Evolutionary conservation across 805 yeast species (phyloP).

Genomic region (Suhomyces prunicola): DNA sequence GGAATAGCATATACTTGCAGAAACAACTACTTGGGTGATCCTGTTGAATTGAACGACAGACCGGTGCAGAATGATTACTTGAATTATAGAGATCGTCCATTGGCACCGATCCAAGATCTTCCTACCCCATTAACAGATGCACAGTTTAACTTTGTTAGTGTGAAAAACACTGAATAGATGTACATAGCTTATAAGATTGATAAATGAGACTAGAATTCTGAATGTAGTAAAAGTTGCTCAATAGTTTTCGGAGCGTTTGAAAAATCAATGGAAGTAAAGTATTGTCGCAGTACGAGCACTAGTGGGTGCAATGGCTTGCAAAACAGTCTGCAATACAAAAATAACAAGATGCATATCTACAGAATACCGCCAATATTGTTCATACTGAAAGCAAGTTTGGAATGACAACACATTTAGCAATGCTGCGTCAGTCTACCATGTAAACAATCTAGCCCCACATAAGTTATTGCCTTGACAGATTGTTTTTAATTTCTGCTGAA

Average conservation of each 20-base stretch:
- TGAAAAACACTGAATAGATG: constrained; percentile 1
- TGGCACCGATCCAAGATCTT: constrained; percentile 23
- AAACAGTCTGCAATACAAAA: background rate
- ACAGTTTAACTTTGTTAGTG: constrained; percentile 10
- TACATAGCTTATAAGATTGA: background rate
- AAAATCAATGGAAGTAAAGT: no score
- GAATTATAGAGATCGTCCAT: constrained; percentile 3
- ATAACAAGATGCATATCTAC: background rate
- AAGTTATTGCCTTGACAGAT: background rate
- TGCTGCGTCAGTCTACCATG: background rate
- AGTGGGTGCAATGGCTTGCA: background rate
- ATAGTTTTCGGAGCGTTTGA: no score
- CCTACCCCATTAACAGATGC: constrained; percentile 27
- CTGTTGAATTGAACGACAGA: constrained; percentile 7
- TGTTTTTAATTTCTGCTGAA: background rate
- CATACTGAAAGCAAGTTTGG: background rate
- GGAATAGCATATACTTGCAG: background rate
- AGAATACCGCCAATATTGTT: no score
- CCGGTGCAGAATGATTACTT: background rate
- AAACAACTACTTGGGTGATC: constrained; percentile 6
- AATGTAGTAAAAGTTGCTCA: no score
- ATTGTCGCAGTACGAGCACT: background rate
- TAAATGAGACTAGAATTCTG: no score
- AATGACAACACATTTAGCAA: background rate
- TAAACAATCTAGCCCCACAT: background rate